Evolutionary conservation across 2,329 filamentous ascomycete species (phyloP).

Genomic region (Didymella glomerata): DNA sequence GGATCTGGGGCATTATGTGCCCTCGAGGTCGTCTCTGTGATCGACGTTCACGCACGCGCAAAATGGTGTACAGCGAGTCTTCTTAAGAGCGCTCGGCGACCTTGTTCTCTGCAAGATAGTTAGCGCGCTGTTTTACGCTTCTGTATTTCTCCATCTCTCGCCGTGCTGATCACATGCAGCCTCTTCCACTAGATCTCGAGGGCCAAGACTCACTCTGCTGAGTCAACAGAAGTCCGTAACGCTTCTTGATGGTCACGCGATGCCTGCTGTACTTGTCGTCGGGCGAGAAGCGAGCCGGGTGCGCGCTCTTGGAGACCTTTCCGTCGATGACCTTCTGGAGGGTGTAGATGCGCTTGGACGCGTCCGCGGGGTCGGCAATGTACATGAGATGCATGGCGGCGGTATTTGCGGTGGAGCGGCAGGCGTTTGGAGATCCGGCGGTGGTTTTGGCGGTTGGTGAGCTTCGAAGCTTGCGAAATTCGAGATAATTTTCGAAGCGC

Average conservation of each 20-base stretch:
- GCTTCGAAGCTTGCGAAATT: slow-evolving; percentile 20
- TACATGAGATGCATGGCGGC: slow-evolving; percentile 78
- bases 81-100: slow-evolving; percentile 31
- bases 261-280: slow-evolving; percentile 98
- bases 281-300: slow-evolving; percentile 94
- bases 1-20: background rate
- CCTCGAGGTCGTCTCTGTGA: too few relatives aligned
- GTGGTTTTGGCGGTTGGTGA: background rate
- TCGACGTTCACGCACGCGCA: background rate
- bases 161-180: background rate
- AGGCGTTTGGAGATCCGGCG: background rate
- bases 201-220: slow-evolving; percentile 67
- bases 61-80: background rate
- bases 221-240: slow-evolving; percentile 86
- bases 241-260: slow-evolving; percentile 91
- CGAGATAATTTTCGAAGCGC: slow-evolving; percentile 27
- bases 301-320: slow-evolving; percentile 92
- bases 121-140: background rate
- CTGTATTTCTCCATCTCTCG: background rate
- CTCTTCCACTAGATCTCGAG: background rate
- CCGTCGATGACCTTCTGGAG: slow-evolving; percentile 86
- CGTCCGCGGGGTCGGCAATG: slow-evolving; percentile 78
- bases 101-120: slow-evolving; percentile 36
- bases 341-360: slow-evolving; percentile 84
- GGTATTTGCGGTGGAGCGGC: background rate